Evolutionary conservation across 768 basidiomycete species (phyloP).

Genomic region (Boletus rubroflammeus): DNA sequence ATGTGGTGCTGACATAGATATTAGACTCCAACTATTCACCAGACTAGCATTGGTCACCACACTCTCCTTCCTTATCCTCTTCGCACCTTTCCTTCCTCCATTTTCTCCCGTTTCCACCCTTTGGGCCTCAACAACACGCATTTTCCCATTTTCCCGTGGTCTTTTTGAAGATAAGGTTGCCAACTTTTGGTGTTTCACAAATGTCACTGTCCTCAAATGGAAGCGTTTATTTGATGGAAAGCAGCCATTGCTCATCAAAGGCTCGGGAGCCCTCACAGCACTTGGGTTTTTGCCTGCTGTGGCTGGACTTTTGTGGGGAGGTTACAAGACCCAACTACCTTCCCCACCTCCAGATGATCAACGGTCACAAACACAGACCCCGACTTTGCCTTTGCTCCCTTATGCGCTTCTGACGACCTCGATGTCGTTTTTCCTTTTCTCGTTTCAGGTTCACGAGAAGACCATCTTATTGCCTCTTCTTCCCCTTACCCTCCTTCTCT

Average conservation of each 20-base stretch:
- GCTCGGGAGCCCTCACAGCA: slow-evolving; percentile 65
- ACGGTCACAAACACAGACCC: slow-evolving; percentile 33
- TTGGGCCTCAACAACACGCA: slow-evolving; percentile 66
- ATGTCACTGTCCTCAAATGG: slow-evolving; percentile 83
- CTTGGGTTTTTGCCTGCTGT: slow-evolving; percentile 68
- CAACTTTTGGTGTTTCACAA: slow-evolving; percentile 95
- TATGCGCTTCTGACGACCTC: slow-evolving; percentile 78
- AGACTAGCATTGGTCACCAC: slow-evolving; percentile 62
- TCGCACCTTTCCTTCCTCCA: slow-evolving; percentile 76
- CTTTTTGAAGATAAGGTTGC: slow-evolving; percentile 96
- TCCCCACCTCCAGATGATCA: not conserved
- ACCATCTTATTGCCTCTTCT: slow-evolving; percentile 82
- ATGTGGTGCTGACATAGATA: not conserved
- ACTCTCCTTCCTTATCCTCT: slow-evolving; percentile 63
- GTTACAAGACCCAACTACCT: slow-evolving; percentile 29
- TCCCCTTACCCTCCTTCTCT: slow-evolving; percentile 77
- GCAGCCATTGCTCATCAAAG: slow-evolving; percentile 52
- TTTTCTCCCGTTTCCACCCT: slow-evolving; percentile 50
- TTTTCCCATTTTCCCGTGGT: slow-evolving; percentile 90
- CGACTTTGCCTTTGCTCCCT: slow-evolving; percentile 67
- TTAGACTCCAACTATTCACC: slow-evolving; percentile 52
- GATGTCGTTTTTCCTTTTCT: slow-evolving; percentile 94
- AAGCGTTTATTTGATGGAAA: slow-evolving; percentile 38
- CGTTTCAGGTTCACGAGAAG: slow-evolving; percentile 97
- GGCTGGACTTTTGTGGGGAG: slow-evolving; percentile 39